Evolutionary conservation across 2,329 filamentous ascomycete species (phyloP).

Genomic region (Plenodomus tracheiphilus): DNA sequence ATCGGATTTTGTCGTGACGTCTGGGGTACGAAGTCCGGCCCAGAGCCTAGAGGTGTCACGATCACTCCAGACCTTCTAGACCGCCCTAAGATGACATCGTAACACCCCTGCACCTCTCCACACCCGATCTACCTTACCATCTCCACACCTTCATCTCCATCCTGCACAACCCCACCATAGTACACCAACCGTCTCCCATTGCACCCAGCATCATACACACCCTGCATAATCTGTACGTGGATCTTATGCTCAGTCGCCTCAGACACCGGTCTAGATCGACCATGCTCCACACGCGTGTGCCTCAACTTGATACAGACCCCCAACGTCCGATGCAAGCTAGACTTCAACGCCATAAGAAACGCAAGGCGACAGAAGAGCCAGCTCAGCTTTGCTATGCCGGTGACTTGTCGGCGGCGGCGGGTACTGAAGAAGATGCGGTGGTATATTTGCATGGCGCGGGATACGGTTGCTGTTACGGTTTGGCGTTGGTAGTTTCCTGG

Average conservation of each 20-base stretch:
- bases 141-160: constrained; percentile 17
- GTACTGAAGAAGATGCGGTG: background rate
- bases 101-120: background rate
- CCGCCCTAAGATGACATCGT: background rate
- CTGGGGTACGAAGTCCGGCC: no score
- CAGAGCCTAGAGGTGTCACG: no score
- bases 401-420: background rate
- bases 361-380: background rate
- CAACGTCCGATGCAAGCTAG: background rate
- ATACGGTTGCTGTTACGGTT: background rate
- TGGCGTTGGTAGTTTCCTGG: background rate
- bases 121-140: background rate
- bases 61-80: background rate
- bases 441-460: background rate
- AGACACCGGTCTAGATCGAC: background rate
- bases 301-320: background rate
- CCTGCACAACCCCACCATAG: background rate
- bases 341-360: background rate
- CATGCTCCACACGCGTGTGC: background rate
- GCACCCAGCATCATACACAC: background rate
- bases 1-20: no score
- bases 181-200: background rate
- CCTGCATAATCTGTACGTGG: background rate
- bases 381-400: background rate
- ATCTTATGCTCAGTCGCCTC: background rate